A percentile compares a stretch with the other conserved stretches of the same genome.
phyloP scores from a whole-genome alignment of 129 eudicot species.

The Lonicera japonica region DNA sequence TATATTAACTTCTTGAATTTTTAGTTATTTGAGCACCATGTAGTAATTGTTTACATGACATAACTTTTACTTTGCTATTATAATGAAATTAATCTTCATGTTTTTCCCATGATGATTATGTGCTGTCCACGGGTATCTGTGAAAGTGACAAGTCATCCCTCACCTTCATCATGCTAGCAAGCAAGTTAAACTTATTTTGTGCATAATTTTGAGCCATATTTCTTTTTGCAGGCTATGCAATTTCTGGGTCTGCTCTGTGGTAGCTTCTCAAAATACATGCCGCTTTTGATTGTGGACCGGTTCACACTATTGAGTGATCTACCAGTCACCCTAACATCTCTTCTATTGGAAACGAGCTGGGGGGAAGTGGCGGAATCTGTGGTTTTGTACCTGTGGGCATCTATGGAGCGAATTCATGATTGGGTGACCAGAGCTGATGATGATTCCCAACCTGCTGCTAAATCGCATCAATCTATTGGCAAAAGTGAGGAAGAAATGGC shows the following conservation, averaged over 20 bases:
- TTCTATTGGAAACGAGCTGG: constrained; percentile 51
- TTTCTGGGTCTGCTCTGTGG: constrained; percentile 75
- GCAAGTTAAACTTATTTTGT: not conserved
- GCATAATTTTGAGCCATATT: constrained; percentile 3
- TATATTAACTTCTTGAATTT: too few relatives aligned
- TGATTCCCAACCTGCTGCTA: constrained; percentile 8
- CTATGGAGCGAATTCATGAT: constrained; percentile 47
- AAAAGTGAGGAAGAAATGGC: constrained; percentile 34
- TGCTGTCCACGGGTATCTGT: not conserved
- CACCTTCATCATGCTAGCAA: too few relatives aligned
- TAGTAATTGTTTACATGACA: too few relatives aligned
- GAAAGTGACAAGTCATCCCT: not conserved
- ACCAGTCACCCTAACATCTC: constrained; percentile 67
- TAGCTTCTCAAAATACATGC: constrained; percentile 72
- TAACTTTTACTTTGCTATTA: too few relatives aligned
- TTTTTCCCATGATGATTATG: too few relatives aligned
- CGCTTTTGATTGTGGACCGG: constrained; percentile 52
- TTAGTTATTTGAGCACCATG: too few relatives aligned
- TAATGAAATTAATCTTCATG: too few relatives aligned
- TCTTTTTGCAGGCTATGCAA: constrained; percentile 60
- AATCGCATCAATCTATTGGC: constrained; percentile 23
- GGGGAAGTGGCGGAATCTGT: constrained; percentile 43
- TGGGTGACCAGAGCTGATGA: constrained; percentile 27
- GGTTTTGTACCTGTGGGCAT: constrained; percentile 53
- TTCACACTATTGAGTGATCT: constrained; percentile 56